These are phyloP conservation scores for Mucor irregularis DNA, from an alignment of 371 early-diverging fungal genomes.

Conservation along the genomic window DNA sequence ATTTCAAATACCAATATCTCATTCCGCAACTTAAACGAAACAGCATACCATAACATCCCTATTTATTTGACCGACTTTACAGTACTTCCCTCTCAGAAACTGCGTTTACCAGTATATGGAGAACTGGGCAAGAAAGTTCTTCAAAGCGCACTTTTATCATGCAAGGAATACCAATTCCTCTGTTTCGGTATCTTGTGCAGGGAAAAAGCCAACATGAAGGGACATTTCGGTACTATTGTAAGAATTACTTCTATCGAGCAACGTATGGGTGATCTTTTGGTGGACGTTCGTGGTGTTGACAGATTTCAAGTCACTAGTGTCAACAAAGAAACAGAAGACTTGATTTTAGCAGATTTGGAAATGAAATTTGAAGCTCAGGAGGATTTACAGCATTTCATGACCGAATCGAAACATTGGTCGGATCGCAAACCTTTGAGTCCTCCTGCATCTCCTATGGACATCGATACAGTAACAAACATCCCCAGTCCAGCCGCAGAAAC, in stretches of 20 bases:
- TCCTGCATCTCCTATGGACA: not conserved
- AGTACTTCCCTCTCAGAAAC: conserved; percentile 20
- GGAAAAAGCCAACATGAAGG: conserved; percentile 18
- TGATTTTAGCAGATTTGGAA: conserved; percentile 19
- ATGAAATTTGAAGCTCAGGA: conserved; percentile 12
- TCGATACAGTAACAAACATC: not conserved
- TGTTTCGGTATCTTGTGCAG: conserved; percentile 19
- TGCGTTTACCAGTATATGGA: conserved; percentile 17
- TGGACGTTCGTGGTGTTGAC: conserved; percentile 44
- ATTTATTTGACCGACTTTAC: conserved; percentile 9
- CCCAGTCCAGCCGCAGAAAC: not conserved
- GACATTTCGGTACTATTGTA: conserved; percentile 42
- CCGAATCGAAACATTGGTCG: not conserved
- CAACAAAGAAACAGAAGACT: conserved; percentile 26
- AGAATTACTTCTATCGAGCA: conserved; percentile 35
- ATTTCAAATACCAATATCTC: conserved; percentile 6
- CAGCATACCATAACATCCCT: conserved; percentile 5
- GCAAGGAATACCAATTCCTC: conserved; percentile 4
- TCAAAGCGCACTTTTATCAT: conserved; percentile 3
- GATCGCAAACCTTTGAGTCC: not conserved
- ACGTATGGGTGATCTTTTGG: conserved; percentile 29
- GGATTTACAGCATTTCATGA: not conserved
- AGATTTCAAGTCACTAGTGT: conserved; percentile 39
- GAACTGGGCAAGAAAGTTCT: not conserved
- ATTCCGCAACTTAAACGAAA: not conserved